Conservation (phyloP, 169 alveolate species). For the Eimeria acervulina region DNA sequence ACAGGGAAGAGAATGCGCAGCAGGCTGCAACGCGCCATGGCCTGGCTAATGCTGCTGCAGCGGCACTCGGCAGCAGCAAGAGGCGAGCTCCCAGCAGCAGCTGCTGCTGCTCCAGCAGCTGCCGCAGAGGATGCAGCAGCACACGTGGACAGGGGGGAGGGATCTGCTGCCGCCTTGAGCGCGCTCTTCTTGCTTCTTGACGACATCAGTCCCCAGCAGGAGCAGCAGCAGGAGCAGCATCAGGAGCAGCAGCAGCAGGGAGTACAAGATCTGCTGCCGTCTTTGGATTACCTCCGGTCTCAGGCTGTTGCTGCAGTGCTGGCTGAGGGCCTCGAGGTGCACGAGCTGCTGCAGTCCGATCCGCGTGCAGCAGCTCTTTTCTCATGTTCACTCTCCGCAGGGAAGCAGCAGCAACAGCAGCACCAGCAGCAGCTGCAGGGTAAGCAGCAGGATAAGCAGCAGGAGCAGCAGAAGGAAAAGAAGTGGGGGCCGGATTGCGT, state of each 20-base stretch:
- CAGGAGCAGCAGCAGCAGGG: slow-evolving; percentile 46
- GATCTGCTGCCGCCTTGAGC: slow-evolving; percentile 76
- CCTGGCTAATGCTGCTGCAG: slow-evolving; percentile 79
- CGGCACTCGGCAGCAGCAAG: slow-evolving; percentile 76
- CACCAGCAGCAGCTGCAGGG: slow-evolving; percentile 49
- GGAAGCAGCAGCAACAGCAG: slow-evolving; percentile 5
- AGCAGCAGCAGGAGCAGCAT: background rate
- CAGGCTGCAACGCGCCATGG: slow-evolving; percentile 63
- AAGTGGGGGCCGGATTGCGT: background rate
- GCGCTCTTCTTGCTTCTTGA: slow-evolving; percentile 75
- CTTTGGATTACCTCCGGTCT: slow-evolving; percentile 45
- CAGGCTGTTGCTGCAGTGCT: slow-evolving; percentile 71
- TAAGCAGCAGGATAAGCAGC: background rate
- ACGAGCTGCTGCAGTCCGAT: slow-evolving; percentile 61
- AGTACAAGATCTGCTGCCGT: slow-evolving; percentile 14
- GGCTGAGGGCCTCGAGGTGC: slow-evolving; percentile 63
- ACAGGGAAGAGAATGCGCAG: background rate
- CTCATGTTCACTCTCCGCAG: background rate
- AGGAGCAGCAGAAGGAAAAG: slow-evolving; percentile 36
- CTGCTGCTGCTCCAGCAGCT: background rate
- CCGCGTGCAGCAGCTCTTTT: slow-evolving; percentile 71
- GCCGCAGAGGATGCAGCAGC: background rate
- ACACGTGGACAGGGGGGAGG: slow-evolving; percentile 67
- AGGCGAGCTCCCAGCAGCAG: slow-evolving; percentile 28
- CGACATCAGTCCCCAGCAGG: slow-evolving; percentile 29